A percentile compares a stretch with the other conserved stretches of the same genome.
Evolutionary conservation across 208 protist genomes (phyloP).

Genomic region (Leishmania aethiopica): DNA sequence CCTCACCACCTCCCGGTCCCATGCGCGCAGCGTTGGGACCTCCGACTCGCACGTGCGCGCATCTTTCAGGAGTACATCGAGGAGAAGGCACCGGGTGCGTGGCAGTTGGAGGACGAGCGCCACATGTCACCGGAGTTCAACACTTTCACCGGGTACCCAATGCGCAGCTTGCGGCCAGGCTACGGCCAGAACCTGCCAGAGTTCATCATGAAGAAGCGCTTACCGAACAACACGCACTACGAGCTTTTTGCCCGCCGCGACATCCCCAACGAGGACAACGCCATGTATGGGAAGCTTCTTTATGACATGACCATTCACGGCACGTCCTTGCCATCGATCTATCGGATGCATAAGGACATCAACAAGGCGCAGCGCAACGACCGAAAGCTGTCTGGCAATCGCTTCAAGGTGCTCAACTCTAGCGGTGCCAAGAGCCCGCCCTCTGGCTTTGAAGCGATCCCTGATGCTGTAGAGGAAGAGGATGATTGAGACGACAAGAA

Average conservation of each 20-base stretch:
- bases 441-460: slow-evolving; percentile 80
- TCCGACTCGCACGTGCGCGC: slow-evolving; percentile 78
- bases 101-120: slow-evolving; percentile 91
- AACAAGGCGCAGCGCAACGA: slow-evolving; percentile 93
- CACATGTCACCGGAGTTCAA: slow-evolving; percentile 91
- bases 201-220: slow-evolving; percentile 87
- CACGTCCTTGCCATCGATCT: slow-evolving; percentile 81
- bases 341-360: slow-evolving; percentile 93
- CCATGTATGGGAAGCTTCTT: slow-evolving; percentile 91
- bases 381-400: slow-evolving; percentile 86
- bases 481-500: slow-evolving; percentile 45
- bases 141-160: slow-evolving; percentile 89
- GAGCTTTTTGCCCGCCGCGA: slow-evolving; percentile 89
- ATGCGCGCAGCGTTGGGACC: slow-evolving; percentile 89
- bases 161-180: slow-evolving; percentile 87
- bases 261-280: slow-evolving; percentile 89
- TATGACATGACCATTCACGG: slow-evolving; percentile 90
- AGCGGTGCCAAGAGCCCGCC: slow-evolving; percentile 84
- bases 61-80: slow-evolving; percentile 93
- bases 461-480: slow-evolving; percentile 75
- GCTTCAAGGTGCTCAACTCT: slow-evolving; percentile 81
- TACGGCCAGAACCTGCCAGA: slow-evolving; percentile 87
- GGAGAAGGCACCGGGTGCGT: slow-evolving; percentile 81
- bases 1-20: slow-evolving; percentile 73
- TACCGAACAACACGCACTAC: slow-evolving; percentile 92